Percentiles rank a stretch among this genome's conserved stretches.
These are phyloP conservation scores for Neoarthrinium moseri DNA, from an alignment of 2,329 filamentous ascomycete species.

Conservation along the genomic window DNA sequence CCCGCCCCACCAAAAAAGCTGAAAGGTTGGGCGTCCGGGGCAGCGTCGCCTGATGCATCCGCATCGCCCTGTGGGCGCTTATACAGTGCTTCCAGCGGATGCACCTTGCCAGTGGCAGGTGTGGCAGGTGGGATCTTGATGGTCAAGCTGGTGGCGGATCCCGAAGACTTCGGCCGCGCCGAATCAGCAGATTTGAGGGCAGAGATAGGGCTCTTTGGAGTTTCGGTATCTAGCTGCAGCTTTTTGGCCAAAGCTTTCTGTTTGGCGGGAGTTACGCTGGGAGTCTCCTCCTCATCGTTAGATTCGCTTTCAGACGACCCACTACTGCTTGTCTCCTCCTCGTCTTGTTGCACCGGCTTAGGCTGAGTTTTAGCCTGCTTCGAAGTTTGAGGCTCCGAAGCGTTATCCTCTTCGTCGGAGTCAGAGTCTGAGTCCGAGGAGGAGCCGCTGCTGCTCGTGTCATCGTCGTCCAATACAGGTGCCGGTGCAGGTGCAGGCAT, in stretches of 20 bases:
- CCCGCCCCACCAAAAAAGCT: conserved; percentile 86
- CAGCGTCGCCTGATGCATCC: conserved; percentile 29
- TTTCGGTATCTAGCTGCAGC: not conserved
- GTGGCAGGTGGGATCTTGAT: conserved; percentile 54
- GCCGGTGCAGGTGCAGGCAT: conserved; percentile 12
- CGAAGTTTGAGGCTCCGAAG: conserved; percentile 14
- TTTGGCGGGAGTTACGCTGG: conserved; percentile 14
- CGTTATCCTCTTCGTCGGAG: conserved; percentile 11
- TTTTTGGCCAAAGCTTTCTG: conserved; percentile 12
- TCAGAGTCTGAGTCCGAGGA: conserved; percentile 20
- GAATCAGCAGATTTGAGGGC: conserved; percentile 28
- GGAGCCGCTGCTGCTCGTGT: conserved; percentile 37
- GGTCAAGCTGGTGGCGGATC: conserved; percentile 48
- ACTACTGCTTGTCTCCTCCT: conserved; percentile 36
- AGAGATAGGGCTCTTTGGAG: conserved; percentile 16
- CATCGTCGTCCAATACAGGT: conserved; percentile 19
- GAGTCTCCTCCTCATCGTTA: conserved; percentile 22
- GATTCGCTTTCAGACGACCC: conserved; percentile 29
- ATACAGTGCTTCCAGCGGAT: conserved; percentile 90
- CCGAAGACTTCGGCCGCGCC: conserved; percentile 47
- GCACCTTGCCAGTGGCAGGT: conserved; percentile 54
- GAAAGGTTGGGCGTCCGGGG: conserved; percentile 60
- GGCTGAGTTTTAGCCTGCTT: conserved; percentile 11
- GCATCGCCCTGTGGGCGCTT: conserved; percentile 61
- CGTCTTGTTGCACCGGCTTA: not conserved